phyloP scores from a whole-genome alignment of 2,329 filamentous ascomycete genomes.

The Pseudocercospora eumusae region DNA sequence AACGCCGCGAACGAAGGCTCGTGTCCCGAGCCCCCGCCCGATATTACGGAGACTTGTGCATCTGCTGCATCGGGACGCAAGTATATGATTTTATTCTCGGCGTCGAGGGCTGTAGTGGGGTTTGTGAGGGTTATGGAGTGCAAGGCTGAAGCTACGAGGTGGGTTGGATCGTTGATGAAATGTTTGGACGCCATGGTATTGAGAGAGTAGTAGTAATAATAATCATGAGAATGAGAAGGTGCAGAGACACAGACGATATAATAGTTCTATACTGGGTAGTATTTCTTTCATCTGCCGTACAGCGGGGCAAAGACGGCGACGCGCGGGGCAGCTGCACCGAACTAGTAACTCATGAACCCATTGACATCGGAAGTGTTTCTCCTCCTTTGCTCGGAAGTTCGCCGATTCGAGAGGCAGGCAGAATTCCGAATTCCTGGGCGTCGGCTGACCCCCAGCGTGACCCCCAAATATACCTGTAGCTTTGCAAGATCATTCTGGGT shows the following conservation, averaged over 20 bases:
- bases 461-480: neutral
- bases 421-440: neutral
- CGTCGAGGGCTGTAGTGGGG: conserved; percentile 76
- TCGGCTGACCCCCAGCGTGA: neutral
- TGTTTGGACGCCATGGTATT: conserved; percentile 60
- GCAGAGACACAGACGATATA: too few species aligned
- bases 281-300: neutral
- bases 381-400: neutral
- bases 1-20: conserved; percentile 86
- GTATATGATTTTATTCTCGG: conserved; percentile 81
- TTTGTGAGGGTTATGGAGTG: conserved; percentile 78
- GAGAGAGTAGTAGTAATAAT: too few species aligned
- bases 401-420: neutral
- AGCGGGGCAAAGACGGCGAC: conserved; percentile 8
- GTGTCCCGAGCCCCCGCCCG: conserved; percentile 86
- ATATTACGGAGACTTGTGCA: conserved; percentile 74
- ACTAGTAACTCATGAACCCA: neutral
- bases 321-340: conserved; percentile 9
- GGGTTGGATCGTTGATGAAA: conserved; percentile 81
- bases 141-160: conserved; percentile 76
- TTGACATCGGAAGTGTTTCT: neutral
- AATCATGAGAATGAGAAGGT: neutral
- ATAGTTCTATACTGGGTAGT: too few species aligned
- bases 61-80: conserved; percentile 59
- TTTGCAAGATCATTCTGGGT: neutral